Percentiles rank a stretch among this genome's conserved stretches.
These are phyloP conservation scores for Phytophthora meadii DNA, from an alignment of 352 stramenopile genomes.

Conservation along the genomic window DNA sequence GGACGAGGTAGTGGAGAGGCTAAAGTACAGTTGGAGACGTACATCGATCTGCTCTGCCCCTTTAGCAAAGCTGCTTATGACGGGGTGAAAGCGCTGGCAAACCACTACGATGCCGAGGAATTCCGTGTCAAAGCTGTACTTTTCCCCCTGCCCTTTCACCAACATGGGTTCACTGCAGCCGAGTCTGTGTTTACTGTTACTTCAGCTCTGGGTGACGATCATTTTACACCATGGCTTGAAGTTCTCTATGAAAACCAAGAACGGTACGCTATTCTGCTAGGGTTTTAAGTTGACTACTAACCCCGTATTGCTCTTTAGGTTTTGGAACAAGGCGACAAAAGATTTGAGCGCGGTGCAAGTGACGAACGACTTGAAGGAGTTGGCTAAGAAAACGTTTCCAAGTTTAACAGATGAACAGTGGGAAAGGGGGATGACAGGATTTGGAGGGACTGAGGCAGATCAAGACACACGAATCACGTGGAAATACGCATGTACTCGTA, in stretches of 20 bases:
- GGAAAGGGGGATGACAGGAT: constrained; percentile 72
- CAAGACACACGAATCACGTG: constrained; percentile 57
- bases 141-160: constrained; percentile 76
- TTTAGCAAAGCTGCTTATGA: constrained; percentile 69
- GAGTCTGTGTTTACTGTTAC: constrained; percentile 72
- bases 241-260: constrained; percentile 79
- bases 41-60: constrained; percentile 80
- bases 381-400: constrained; percentile 74
- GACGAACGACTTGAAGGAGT: constrained; percentile 51
- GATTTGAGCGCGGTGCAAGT: constrained; percentile 70
- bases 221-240: constrained; percentile 70
- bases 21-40: constrained; percentile 79
- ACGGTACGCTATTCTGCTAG: constrained; percentile 30
- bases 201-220: constrained; percentile 50
- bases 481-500: constrained; percentile 80
- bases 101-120: constrained; percentile 61
- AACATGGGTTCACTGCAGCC: constrained; percentile 69
- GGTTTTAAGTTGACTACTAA: too few relatives aligned
- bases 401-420: constrained; percentile 60
- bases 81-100: constrained; percentile 67
- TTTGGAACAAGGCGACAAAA: constrained; percentile 78
- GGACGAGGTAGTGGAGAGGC: constrained; percentile 50
- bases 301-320: constrained; percentile 34
- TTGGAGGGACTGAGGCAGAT: constrained; percentile 70
- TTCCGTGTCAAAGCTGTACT: constrained; percentile 70